Percentiles rank a stretch among this genome's conserved stretches.
Evolutionary conservation across 768 basidiomycete genomes (phyloP).

Genomic region (Mycena maculata): DNA sequence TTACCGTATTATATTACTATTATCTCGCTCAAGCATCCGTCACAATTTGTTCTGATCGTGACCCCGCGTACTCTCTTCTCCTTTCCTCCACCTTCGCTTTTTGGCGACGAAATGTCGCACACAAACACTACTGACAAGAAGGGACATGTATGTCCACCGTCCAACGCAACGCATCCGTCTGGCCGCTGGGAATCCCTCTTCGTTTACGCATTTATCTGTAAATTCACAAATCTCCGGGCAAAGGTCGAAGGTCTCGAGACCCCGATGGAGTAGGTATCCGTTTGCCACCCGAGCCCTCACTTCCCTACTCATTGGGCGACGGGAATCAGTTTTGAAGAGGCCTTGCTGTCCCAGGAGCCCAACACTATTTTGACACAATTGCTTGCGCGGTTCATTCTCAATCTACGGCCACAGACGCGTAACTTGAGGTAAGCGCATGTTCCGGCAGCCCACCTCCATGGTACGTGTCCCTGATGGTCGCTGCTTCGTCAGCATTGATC

Average conservation of each 20-base stretch:
- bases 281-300: constrained; percentile 31
- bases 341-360: constrained; percentile 77
- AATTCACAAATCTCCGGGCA: constrained; percentile 78
- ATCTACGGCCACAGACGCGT: constrained; percentile 89
- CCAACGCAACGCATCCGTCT: constrained; percentile 76
- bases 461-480: constrained; percentile 47
- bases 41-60: constrained; percentile 3
- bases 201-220: constrained; percentile 87
- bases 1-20: neutral
- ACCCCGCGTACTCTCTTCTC: constrained; percentile 28
- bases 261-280: constrained; percentile 81
- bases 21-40: neutral
- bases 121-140: constrained; percentile 46
- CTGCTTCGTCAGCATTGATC: constrained; percentile 71
- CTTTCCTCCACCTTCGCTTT: constrained; percentile 45
- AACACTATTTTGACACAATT: constrained; percentile 79
- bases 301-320: constrained; percentile 44
- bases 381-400: constrained; percentile 81
- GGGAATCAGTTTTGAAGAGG: constrained; percentile 78
- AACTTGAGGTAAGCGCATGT: constrained; percentile 80
- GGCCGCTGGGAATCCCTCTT: constrained; percentile 91
- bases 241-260: constrained; percentile 85
- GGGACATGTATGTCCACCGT: constrained; percentile 66
- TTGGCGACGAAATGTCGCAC: constrained; percentile 47
- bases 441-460: constrained; percentile 41